Percentiles rank a stretch among this genome's conserved stretches.
Evolutionary conservation across 306 rosid genomes (phyloP).

Genomic region (Fragaria ananassa): DNA sequence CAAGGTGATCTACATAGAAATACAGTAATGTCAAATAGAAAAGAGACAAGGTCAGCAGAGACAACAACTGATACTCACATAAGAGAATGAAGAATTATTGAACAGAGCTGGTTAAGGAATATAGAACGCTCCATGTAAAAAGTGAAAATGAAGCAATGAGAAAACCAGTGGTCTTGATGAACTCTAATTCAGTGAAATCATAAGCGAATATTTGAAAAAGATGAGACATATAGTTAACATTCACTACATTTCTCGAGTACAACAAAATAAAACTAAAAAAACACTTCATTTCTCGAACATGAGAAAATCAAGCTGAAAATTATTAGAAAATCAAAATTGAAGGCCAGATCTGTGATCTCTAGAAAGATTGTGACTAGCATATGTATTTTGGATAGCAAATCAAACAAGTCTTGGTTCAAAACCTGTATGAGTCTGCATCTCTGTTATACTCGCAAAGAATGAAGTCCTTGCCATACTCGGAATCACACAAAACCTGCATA

Average conservation of each 20-base stretch:
- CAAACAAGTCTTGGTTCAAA: neutral
- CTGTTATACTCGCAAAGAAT: constrained; percentile 91
- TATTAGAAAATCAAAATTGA: neutral
- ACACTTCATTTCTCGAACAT: too few relatives aligned
- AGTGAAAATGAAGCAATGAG: too few relatives aligned
- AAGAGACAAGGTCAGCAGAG: neutral
- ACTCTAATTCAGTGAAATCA: too few relatives aligned
- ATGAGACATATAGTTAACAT: too few relatives aligned
- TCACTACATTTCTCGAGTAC: neutral
- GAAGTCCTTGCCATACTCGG: constrained; percentile 73
- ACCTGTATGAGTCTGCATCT: constrained; percentile 98
- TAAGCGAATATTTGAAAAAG: too few relatives aligned
- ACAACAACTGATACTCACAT: neutral
- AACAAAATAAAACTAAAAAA: neutral
- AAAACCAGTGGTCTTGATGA: neutral
- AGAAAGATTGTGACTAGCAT: too few relatives aligned
- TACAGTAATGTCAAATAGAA: constrained; percentile 1
- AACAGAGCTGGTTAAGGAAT: neutral
- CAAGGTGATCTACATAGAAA: constrained; percentile 78
- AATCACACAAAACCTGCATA: constrained; percentile 62
- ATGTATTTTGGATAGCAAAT: neutral
- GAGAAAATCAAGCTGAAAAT: neutral
- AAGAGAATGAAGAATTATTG: neutral
- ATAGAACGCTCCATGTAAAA: neutral
- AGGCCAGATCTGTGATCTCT: neutral